Base-by-base conservation (phyloP, 306 rosid species). In the Quercus aquifolioides region DNA sequence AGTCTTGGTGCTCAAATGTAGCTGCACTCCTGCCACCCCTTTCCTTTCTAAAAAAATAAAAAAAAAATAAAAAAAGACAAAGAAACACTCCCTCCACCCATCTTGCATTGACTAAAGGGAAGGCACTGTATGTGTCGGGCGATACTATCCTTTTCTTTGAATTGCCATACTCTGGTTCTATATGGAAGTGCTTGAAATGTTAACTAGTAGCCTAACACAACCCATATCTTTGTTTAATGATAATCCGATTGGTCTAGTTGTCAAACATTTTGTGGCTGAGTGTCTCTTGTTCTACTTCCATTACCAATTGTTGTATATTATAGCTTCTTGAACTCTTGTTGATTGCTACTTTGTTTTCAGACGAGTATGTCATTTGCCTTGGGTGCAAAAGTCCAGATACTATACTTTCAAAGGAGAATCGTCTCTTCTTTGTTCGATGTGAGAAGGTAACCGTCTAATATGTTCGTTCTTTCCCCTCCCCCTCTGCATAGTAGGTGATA, bases 381-480 rank as follows among this genome's bases (percentile, higher is more conserved):
- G 98, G 98, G 74, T 94, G 97, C 89, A 94, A 94, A 83, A 95
- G 98, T 82, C 99, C 98, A 0, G 99, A 95, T 88, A 95, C 99
- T 4, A 90, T 92, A 72, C 98, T 95, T 65, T 79, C 97, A 4
- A 95, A 95, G 92, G 99, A 95, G 88, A 95, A 95, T 64, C 98
- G 99, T 38, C 88, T 95, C 11, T 95, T 92, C 90, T 94, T 94
- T 83, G 97, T 92, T 58, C 92, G 99, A 82, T 94, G 99, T 70
- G 97, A 94, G 83, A 95, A 91, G 98, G 99, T 95, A 81, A 85
- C 8, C 12, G 0, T 35, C 49, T 35, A 67, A 49, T 31, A 31
- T 23, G 8, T 3, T 12, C 9, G 3, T 58, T 20, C 4, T 46
- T 12, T 76, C 60, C 31, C 28, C 64, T 21, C 63, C 4, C 2